Conservation (phyloP, 2,329 filamentous ascomycete genomes). For the Zelopaecilomyces penicillatus region DNA sequence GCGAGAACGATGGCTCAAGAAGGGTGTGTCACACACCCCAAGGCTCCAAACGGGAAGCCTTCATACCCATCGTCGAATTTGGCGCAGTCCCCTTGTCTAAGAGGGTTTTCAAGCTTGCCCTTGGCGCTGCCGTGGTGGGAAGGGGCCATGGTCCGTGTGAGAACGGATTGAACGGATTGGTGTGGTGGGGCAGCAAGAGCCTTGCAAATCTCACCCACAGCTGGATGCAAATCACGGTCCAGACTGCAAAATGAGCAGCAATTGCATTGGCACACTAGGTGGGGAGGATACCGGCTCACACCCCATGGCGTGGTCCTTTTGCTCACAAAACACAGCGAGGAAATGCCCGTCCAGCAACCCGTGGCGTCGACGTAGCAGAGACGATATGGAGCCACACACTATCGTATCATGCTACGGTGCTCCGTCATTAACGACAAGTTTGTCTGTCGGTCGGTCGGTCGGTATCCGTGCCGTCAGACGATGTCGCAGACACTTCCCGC, state of each 20-base stretch:
- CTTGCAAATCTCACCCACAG: constrained; percentile 8
- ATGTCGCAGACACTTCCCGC: too few relatives aligned
- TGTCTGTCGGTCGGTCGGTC: too few relatives aligned
- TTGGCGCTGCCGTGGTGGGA: neutral
- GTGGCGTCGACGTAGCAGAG: constrained; percentile 7
- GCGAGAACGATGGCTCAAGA: neutral
- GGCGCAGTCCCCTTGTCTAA: constrained; percentile 6
- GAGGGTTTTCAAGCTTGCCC: constrained; percentile 3
- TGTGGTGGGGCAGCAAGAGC: too few relatives aligned
- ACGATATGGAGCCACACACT: neutral
- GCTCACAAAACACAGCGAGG: neutral
- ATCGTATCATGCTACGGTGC: too few relatives aligned
- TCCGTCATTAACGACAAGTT: too few relatives aligned
- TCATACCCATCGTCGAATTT: too few relatives aligned
- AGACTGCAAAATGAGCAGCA: constrained; percentile 5
- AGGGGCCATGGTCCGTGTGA: neutral
- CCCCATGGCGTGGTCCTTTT: neutral
- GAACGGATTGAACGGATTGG: constrained; percentile 1
- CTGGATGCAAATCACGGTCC: constrained; percentile 10
- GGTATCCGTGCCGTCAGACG: too few relatives aligned
- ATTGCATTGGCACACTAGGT: too few relatives aligned
- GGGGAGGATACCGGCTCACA: too few relatives aligned
- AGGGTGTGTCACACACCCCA: neutral
- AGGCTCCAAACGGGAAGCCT: neutral
- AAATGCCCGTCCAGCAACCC: neutral